Conservation (phyloP, 2,329 filamentous ascomycete genomes). For the Biscogniauxia marginata region DNA sequence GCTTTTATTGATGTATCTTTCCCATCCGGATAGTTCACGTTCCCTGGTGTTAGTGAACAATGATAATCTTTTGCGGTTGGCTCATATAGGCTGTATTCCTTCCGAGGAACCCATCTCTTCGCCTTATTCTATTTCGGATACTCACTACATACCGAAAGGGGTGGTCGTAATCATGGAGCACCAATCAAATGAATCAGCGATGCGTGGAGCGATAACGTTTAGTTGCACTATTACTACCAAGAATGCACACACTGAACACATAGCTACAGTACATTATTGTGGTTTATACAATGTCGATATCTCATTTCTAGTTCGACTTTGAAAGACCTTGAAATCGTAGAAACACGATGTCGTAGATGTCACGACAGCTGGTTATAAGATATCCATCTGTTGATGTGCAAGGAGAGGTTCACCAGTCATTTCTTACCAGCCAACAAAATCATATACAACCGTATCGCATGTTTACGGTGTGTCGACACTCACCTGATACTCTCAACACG, state of each 20-base stretch:
- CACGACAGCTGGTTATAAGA: no score
- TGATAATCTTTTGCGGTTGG: background rate
- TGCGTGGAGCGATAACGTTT: background rate
- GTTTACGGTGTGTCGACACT: no score
- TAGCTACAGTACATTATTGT: background rate
- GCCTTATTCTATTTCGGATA: background rate
- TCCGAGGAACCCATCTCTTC: background rate
- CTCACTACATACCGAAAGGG: background rate
- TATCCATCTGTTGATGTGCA: no score
- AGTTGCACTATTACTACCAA: background rate
- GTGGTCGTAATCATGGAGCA: background rate
- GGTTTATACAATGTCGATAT: background rate
- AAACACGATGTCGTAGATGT: background rate
- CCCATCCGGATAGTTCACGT: background rate
- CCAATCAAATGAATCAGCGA: background rate
- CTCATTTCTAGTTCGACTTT: background rate
- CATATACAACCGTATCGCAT: no score
- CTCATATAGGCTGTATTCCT: background rate
- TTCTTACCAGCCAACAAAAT: no score
- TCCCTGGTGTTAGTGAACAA: background rate
- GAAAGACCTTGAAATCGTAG: background rate
- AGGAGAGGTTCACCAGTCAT: no score
- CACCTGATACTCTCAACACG: background rate
- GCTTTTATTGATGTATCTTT: background rate
- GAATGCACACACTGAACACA: background rate